These are phyloP conservation scores for Calendula officinalis DNA, from an alignment of 129 eudicot species.

Conservation along the genomic window DNA sequence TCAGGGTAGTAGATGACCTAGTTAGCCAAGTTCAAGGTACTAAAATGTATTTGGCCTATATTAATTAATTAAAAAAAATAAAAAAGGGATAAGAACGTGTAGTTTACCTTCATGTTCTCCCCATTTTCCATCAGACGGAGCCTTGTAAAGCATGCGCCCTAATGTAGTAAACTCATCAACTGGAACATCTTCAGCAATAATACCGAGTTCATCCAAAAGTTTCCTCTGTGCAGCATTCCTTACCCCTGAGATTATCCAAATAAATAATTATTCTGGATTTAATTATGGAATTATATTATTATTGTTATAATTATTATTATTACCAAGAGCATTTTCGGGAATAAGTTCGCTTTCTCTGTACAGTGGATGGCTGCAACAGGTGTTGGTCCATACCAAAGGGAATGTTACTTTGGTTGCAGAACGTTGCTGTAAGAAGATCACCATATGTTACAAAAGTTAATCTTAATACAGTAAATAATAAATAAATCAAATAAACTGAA, in stretches of 20 bases:
- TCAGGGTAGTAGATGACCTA: no score
- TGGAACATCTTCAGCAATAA: slow-evolving; percentile 84
- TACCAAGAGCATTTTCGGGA: slow-evolving; percentile 72
- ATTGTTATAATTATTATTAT: background rate
- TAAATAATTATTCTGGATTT: background rate
- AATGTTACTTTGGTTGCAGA: slow-evolving; percentile 94
- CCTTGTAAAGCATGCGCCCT: slow-evolving; percentile 91
- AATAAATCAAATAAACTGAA: no score
- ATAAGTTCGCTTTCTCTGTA: slow-evolving; percentile 84
- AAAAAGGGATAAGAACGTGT: background rate
- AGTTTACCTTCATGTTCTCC: slow-evolving; percentile 94
- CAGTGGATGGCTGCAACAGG: slow-evolving; percentile 98
- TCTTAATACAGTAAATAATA: background rate
- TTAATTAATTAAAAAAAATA: no score
- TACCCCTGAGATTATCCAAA: slow-evolving; percentile 44
- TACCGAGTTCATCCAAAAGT: slow-evolving; percentile 93
- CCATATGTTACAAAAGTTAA: slow-evolving; percentile 1
- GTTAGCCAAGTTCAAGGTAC: no score
- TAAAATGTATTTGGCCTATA: no score
- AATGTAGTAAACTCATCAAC: slow-evolving; percentile 83
- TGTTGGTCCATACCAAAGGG: slow-evolving; percentile 99
- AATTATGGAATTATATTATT: background rate
- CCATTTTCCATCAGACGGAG: slow-evolving; percentile 97
- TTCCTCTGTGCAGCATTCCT: slow-evolving; percentile 99
- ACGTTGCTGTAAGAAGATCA: slow-evolving; percentile 64